Base-by-base conservation (phyloP, 2,329 filamentous ascomycete species). In the Colletotrichum graminicola region DNA sequence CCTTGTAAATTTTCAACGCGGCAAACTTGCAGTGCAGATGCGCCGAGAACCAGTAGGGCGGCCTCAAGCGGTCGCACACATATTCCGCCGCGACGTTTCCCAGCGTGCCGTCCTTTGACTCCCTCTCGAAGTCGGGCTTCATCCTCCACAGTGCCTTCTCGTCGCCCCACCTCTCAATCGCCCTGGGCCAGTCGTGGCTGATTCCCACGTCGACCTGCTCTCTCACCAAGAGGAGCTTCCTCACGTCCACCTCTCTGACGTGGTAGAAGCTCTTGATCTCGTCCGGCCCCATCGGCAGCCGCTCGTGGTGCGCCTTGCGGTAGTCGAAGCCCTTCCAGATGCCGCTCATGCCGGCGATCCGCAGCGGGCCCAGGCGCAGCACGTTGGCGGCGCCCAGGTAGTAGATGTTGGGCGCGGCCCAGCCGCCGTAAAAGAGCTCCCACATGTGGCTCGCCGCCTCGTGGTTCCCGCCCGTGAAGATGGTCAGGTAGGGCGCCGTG, bases 401-500 rank as follows among this genome's bases (percentile, higher is more conserved):
- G 85, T 98, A 99, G 74, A 99, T 98, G 75, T 96, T 97, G 11
- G 94, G 94, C 10, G 95, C 95, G 7, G 94, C 96, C 96, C 96
- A 99, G 62, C 96, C 96, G 62, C 96, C 96, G 79, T 98, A 97
- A 83, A 94, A 97, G 0, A 99, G 88, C 82, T 99, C 96, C 85
- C 91, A 96, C 6, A 97, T 85, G 81, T 98, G 91, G 62, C 93
- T 94, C 77, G 93, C 93, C 0, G 96, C 95, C 83, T 99, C 96
- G 78, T 99, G 96, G 79, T 99, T 99, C 2, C 96, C 96, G 54
- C 92, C 95, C 62, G 97, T 91, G 82, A 98, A 98, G 55, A 98
- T 85, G 21, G 96, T 99, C 56, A 97, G 86, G 78, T 94, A 97
- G 0, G 96, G 96, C 0, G 96, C 96, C 54, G 81, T 88, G 66